Evolutionary conservation across 495 filamentous ascomycete species (phyloP).

Genomic region (Cercophora scortea): DNA sequence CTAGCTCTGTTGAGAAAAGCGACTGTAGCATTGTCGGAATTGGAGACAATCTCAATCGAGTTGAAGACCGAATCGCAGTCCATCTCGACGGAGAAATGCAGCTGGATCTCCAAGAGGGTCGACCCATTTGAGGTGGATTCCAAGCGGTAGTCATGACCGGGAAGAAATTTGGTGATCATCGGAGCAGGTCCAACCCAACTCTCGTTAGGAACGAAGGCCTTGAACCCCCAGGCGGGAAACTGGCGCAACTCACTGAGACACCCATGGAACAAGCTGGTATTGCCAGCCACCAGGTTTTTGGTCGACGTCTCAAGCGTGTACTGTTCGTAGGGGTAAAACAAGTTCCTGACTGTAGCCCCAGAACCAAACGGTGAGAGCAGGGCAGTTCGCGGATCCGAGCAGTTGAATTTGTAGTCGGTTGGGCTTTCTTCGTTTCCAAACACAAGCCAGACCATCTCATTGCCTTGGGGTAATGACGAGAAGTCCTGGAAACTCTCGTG

Average conservation of each 20-base stretch:
- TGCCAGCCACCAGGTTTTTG: constrained; percentile 5
- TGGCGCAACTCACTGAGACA: constrained; percentile 47
- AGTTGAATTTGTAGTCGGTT: constrained; percentile 55
- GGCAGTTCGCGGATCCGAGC: constrained; percentile 31
- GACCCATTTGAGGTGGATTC: constrained; percentile 39
- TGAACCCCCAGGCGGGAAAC: constrained; percentile 51
- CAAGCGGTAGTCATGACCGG: constrained; percentile 56
- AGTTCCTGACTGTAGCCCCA: constrained; percentile 53
- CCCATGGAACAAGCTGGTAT: constrained; percentile 32
- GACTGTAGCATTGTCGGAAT: constrained; percentile 38
- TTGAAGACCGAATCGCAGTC: constrained; percentile 45
- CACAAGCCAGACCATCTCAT: constrained; percentile 50
- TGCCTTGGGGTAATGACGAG: constrained; percentile 31
- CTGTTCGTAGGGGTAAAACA: constrained; percentile 63
- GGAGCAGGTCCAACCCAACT: constrained; percentile 42
- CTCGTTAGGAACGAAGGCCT: constrained; percentile 53
- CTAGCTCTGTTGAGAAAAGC: not conserved
- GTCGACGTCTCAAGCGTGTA: constrained; percentile 34
- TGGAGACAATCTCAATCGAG: constrained; percentile 33
- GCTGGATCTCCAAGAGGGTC: constrained; percentile 27
- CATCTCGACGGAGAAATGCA: constrained; percentile 60
- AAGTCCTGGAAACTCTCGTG: constrained; percentile 46
- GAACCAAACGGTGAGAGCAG: constrained; percentile 51
- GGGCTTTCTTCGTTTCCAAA: constrained; percentile 59
- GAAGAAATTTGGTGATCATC: constrained; percentile 57